Conservation (phyloP, 2,329 filamentous ascomycete species). For the Monosporascus sp. region DNA sequence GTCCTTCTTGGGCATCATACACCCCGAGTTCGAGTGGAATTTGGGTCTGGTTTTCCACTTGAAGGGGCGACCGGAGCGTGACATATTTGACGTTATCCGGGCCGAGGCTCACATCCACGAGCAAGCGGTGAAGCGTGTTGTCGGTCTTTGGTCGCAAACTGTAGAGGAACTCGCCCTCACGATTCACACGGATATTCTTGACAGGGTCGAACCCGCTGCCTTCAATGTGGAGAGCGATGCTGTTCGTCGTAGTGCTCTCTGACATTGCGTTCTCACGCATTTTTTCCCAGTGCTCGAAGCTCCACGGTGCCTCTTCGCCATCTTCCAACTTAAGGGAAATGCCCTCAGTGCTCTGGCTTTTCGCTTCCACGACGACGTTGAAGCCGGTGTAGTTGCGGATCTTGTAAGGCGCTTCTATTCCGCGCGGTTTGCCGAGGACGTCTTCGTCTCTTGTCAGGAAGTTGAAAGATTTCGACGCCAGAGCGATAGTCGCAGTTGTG, state of each 20-base stretch:
- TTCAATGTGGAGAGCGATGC: conserved; percentile 79
- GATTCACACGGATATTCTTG: conserved; percentile 79
- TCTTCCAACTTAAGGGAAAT: conserved; percentile 75
- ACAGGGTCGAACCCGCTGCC: conserved; percentile 91
- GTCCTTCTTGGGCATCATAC: conserved; percentile 79
- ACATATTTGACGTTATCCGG: conserved; percentile 97
- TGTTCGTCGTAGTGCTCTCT: conserved; percentile 67
- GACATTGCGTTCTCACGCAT: conserved; percentile 89
- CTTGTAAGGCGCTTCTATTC: conserved; percentile 84
- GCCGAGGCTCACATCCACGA: conserved; percentile 89
- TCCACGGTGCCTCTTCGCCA: conserved; percentile 88
- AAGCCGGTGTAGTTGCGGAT: conserved; percentile 97
- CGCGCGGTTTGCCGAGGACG: conserved; percentile 86
- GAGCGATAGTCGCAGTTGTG: conserved; percentile 87
- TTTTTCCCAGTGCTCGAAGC: conserved; percentile 93
- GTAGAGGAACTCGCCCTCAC: conserved; percentile 92
- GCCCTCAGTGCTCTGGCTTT: conserved; percentile 59
- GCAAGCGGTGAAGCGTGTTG: conserved; percentile 76
- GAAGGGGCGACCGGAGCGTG: conserved; percentile 82
- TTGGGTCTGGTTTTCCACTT: conserved; percentile 94
- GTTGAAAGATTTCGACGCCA: conserved; percentile 87
- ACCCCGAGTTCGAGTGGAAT: conserved; percentile 93
- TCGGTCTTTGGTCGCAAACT: conserved; percentile 83
- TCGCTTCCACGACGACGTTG: conserved; percentile 76
- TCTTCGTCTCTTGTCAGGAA: conserved; percentile 87